These are phyloP conservation scores for Escovopsis sp. DNA, from an alignment of 2,329 filamentous ascomycete species.

Conservation along the genomic window DNA sequence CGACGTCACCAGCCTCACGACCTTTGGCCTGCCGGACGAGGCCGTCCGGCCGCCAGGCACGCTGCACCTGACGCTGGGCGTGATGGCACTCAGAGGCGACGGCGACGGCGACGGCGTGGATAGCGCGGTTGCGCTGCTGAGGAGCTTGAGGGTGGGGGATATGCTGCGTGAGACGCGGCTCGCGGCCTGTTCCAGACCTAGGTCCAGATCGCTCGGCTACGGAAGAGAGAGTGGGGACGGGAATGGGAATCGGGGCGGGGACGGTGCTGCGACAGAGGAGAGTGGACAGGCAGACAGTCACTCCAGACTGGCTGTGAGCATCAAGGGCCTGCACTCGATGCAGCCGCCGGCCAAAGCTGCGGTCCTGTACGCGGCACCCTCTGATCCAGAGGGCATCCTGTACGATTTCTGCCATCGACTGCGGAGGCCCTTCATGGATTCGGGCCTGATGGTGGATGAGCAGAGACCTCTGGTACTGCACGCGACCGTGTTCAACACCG, in stretches of 20 bases:
- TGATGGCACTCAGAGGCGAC: conserved; percentile 54
- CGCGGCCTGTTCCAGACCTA: background rate
- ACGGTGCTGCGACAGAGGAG: too few relatives aligned
- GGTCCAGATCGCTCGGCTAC: too few relatives aligned
- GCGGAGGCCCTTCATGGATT: conserved; percentile 35
- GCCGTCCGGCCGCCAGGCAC: conserved; percentile 67
- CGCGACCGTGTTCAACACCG: conserved; percentile 74
- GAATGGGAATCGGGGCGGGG: background rate
- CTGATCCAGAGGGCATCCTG: conserved; percentile 35
- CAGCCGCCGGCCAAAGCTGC: conserved; percentile 38
- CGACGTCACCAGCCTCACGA: conserved; percentile 32
- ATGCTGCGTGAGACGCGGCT: conserved; percentile 19
- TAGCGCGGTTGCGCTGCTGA: conserved; percentile 25
- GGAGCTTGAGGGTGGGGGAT: conserved; percentile 21
- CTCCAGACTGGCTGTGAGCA: conserved; percentile 25
- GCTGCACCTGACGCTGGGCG: conserved; percentile 72
- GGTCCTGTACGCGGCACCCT: conserved; percentile 49
- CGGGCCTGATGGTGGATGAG: conserved; percentile 41
- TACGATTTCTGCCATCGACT: conserved; percentile 42
- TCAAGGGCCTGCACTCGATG: conserved; percentile 46
- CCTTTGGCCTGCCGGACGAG: conserved; percentile 40
- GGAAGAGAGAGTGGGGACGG: too few relatives aligned
- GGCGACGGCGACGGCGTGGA: conserved; percentile 26
- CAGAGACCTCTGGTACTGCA: conserved; percentile 57
- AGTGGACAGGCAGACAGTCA: too few relatives aligned